Evolutionary conservation across 495 filamentous ascomycete species (phyloP).

Genomic region (Letharia columbiana): DNA sequence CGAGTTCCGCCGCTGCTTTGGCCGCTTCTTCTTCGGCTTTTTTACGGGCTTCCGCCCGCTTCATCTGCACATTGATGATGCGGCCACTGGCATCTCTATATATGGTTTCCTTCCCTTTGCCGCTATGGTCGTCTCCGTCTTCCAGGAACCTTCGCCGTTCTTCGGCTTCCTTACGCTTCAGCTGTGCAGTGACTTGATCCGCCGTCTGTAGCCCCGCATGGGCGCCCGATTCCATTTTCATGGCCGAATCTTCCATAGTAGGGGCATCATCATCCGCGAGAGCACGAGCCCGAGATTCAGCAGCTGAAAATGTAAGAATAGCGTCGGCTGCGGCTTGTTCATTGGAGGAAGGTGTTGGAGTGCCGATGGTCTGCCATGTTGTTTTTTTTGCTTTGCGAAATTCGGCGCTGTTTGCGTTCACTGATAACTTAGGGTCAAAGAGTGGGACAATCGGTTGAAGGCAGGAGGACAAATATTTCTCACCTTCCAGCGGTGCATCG

Average conservation of each 20-base stretch:
- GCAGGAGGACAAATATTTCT: background rate
- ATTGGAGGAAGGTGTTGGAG: conserved; percentile 36
- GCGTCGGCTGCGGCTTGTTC: conserved; percentile 68
- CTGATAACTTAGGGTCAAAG: conserved; percentile 26
- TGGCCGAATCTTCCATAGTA: conserved; percentile 25
- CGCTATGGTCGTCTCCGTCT: conserved; percentile 25
- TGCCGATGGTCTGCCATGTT: conserved; percentile 65
- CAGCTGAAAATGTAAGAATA: conserved; percentile 67
- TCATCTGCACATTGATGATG: conserved; percentile 84
- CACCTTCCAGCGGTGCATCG: conserved; percentile 38
- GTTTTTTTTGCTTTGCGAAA: conserved; percentile 73
- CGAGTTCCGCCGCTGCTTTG: conserved; percentile 51
- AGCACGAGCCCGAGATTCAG: conserved; percentile 44
- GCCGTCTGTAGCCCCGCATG: conserved; percentile 80
- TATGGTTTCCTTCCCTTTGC: conserved; percentile 62
- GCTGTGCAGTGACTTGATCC: conserved; percentile 65
- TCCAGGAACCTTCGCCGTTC: conserved; percentile 25
- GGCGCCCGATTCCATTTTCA: conserved; percentile 74
- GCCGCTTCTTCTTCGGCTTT: conserved; percentile 61
- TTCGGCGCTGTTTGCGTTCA: conserved; percentile 50
- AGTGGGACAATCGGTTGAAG: background rate
- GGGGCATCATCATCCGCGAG: conserved; percentile 43
- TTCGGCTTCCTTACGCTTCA: conserved; percentile 41
- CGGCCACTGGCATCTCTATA: conserved; percentile 90
- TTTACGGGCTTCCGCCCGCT: conserved; percentile 70